Base-by-base conservation (phyloP, 2,329 filamentous ascomycete genomes). In the Epichloe bromicola region DNA sequence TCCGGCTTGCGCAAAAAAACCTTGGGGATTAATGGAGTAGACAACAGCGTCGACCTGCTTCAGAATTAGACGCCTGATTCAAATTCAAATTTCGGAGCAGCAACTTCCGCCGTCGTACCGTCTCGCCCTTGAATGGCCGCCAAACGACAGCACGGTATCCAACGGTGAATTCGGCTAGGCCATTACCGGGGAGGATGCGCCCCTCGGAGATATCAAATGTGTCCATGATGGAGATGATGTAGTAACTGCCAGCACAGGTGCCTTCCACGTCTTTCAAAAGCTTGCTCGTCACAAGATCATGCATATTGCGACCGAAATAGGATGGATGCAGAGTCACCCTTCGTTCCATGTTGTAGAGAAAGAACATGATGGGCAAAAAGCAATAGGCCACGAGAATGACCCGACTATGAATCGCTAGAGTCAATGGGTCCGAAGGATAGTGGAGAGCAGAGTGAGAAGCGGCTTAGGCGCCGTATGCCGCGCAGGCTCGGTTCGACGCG, bases 161-260 rank as follows among this genome's bases (percentile, higher is more conserved):
- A 46, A 98, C 89, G 0, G 87, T 95, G 65, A 96, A 98, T 69
- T 96, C 88, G 19, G 93, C 91, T 58, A 94, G 78, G 10, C 90
- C 93, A 55, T 86, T 95, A 8, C 91, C 88, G 3, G 93, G 91
- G 51, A 96, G 79, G 55, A 98, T 91, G 59, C 88, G 85, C 12
- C 90, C 90, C 63, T 95, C 89, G 15, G 88, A 94, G 62, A 97
- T 91, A 59, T 96, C 87, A 62, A 94, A 90, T 46, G 90, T 87
- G 68, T 96, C 90, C 81, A 98, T 91, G 62, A 98, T 94, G 64
- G 89, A 93, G 61, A 98, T 93, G 64, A 98, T 94, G 69, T 93
- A 97, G 74, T 95, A 96, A 66, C 88, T 88, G 53, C 93, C 93
- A 3, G 89, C 93, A 69, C 90, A 96, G 41, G 87, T 91, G 23